Evolutionary conservation across 1,284 basidiomycete genomes (phyloP).

Genomic region (Schizophyllum commune): DNA sequence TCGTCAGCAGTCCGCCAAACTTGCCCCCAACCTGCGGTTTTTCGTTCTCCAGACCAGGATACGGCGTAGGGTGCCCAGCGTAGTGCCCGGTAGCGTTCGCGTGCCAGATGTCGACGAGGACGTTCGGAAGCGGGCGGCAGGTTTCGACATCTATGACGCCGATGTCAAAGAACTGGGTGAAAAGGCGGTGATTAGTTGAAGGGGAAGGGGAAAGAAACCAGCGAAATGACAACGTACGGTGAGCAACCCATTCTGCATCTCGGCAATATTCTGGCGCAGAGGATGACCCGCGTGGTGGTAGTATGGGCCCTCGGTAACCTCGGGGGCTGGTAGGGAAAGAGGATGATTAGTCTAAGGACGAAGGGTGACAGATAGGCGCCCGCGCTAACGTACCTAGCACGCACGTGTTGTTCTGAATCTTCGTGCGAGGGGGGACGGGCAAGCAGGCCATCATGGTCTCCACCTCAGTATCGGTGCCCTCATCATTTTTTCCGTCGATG

Average conservation of each 20-base stretch:
- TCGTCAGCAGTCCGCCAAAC: conserved; percentile 30
- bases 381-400: conserved; percentile 22
- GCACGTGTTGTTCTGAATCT: conserved; percentile 43
- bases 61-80: conserved; percentile 38
- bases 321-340: conserved; percentile 26
- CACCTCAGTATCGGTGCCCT: conserved; percentile 17
- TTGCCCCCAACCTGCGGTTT: conserved; percentile 37
- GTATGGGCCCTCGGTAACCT: conserved; percentile 44
- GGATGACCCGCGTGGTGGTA: conserved; percentile 38
- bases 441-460: conserved; percentile 29
- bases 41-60: conserved; percentile 30
- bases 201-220: conserved; percentile 1
- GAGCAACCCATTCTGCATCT: conserved; percentile 36
- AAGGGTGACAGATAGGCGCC: background rate
- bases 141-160: conserved; percentile 71
- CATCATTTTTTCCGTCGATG: too few species aligned
- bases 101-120: conserved; percentile 69
- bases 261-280: conserved; percentile 43
- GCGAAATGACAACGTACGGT: conserved; percentile 22
- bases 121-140: conserved; percentile 59
- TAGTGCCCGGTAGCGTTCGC: conserved; percentile 48
- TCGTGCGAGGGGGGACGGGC: conserved; percentile 29
- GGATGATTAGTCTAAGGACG: background rate
- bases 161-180: conserved; percentile 45
- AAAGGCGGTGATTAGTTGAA: background rate